Percentiles rank a stretch among this genome's conserved stretches.
Evolutionary conservation across 495 filamentous ascomycete species (phyloP).

Genomic region (Podospora conica): DNA sequence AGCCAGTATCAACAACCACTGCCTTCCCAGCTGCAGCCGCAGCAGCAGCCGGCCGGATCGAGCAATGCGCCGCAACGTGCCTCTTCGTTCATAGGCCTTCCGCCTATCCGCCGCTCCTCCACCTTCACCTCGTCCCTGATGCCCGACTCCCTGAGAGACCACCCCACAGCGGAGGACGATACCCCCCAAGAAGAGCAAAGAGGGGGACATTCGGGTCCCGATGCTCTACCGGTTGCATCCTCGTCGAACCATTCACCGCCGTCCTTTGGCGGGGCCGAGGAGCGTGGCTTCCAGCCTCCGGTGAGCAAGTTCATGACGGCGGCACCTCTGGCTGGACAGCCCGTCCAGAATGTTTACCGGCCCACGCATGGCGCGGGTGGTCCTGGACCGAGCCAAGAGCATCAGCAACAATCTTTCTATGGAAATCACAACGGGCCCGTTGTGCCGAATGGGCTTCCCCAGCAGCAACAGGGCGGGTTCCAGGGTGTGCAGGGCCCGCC

Average conservation of each 20-base stretch:
- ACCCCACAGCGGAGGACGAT: background rate
- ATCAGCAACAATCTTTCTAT: conserved; percentile 16
- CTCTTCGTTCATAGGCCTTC: conserved; percentile 41
- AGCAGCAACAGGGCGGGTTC: background rate
- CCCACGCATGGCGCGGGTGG: conserved; percentile 15
- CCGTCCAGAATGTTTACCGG: conserved; percentile 24
- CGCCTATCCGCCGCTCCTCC: conserved; percentile 48
- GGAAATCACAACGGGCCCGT: background rate
- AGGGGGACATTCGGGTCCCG: background rate
- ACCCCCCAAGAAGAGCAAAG: background rate
- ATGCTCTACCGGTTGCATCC: background rate
- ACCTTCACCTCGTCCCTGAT: conserved; percentile 38
- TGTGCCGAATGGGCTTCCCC: conserved; percentile 2
- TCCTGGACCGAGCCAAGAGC: conserved; percentile 13
- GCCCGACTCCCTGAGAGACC: conserved; percentile 5
- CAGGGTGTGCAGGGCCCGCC: conserved; percentile 18
- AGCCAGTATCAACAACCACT: conserved; percentile 16
- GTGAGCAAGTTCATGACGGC: conserved; percentile 11
- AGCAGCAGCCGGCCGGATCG: conserved; percentile 11
- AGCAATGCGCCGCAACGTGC: conserved; percentile 23
- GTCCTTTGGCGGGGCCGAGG: background rate
- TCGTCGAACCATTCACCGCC: background rate
- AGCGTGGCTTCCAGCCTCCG: background rate
- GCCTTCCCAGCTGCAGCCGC: conserved; percentile 6
- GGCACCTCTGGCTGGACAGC: conserved; percentile 12